Conservation (phyloP, 2,329 filamentous ascomycete species). For the Triangularia setosa region DNA sequence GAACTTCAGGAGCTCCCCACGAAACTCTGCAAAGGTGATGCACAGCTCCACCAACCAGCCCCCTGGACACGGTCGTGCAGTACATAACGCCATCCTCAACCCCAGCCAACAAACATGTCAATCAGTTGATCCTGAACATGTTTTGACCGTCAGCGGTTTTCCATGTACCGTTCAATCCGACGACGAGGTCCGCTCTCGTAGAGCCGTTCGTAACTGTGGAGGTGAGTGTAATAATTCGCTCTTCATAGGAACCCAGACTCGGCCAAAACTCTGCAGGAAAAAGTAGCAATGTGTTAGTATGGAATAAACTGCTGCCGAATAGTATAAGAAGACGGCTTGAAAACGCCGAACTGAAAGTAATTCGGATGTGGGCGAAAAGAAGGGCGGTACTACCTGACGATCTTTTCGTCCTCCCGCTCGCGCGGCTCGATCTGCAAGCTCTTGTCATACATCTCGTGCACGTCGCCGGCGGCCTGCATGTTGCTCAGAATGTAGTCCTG, state of each 20-base stretch:
- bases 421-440: conserved; percentile 89
- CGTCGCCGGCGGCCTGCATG: conserved; percentile 91
- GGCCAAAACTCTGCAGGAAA: conserved; percentile 29
- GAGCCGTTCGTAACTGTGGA: not conserved
- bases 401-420: conserved; percentile 98
- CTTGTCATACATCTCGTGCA: conserved; percentile 99
- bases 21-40: not conserved
- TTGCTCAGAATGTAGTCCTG: conserved; percentile 97
- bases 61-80: not conserved
- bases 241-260: conserved; percentile 34
- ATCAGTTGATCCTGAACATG: not conserved
- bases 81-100: not conserved
- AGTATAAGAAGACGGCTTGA: not conserved
- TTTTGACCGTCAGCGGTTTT: not conserved
- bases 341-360: not conserved
- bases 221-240: not conserved
- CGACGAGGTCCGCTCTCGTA: not conserved
- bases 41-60: not conserved
- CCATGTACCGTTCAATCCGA: not conserved
- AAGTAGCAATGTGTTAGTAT: conserved; percentile 10
- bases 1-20: not conserved
- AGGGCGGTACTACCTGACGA: conserved; percentile 71
- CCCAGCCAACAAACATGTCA: too few relatives aligned
- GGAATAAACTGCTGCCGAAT: not conserved
- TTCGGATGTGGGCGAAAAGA: not conserved